Evolutionary conservation across 352 stramenopile species (phyloP), one percentile per base, ranked within the genome.

Genomic region (Globisporangium ultimum): DNA sequence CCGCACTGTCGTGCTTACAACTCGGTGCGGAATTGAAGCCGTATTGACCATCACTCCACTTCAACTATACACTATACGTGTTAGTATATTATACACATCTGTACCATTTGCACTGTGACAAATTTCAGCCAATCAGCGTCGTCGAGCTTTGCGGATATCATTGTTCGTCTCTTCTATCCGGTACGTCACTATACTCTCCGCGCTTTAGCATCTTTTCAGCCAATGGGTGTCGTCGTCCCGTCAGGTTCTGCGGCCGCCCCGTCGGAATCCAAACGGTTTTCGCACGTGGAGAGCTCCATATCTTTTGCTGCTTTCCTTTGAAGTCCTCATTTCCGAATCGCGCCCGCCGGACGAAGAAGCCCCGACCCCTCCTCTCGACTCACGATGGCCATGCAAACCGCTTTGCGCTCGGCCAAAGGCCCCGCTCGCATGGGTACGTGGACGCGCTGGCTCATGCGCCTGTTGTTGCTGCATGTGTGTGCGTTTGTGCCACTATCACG

Each of bases 391-490:
- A 70, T 91, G 54, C 68, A 74, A 50, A 74, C 3, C 17, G 14
- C 55, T 55, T 60, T 93, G 28, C 83, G 83, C 13, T 18, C 8
- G 48, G 75, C 91, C 18, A 93, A 93, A 55, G 83, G 91, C n/a
- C 79, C 91, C n/a, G 68, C 71, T 10, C 78, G 89, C 48, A 85
- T 93, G 55, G 91, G 83, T 74, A 87, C 84, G 64, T 13, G 77
- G 71, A 6, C 74, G 84, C 28, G 76, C 78, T 90, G 53, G 48
- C 72, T 79, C 15, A 34, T 43, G 14, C 10, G n/a, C 34, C 3
- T 9, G 3, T 7, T 41, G 15, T 12, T 24, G 6, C 48, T 22
- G 17, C 14, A 15, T 21, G n/a, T 10, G 18, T 46, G 15, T 12
- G 28, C 21, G 28, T 24, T 8, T 20, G 6, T 40, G 4, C 18